Percentiles rank a stretch among this genome's conserved stretches.
These are phyloP conservation scores for Chaetomiaceae sp. DNA, from an alignment of 2,329 filamentous ascomycete species.

Conservation along the genomic window DNA sequence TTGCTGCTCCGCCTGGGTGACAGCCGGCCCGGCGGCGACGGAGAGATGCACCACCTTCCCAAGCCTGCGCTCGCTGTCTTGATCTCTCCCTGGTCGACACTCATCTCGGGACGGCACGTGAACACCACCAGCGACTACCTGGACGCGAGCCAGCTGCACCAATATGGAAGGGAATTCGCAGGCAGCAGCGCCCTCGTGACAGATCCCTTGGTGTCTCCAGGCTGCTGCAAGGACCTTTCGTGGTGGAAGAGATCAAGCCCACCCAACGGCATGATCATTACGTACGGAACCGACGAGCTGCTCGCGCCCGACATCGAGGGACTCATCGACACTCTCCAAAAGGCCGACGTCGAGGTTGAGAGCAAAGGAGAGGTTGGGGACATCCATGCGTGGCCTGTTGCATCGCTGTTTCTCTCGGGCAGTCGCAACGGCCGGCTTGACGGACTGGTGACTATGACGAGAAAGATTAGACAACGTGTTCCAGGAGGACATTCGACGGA, in stretches of 20 bases:
- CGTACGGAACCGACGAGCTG: slow-evolving; percentile 73
- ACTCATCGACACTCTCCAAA: slow-evolving; percentile 52
- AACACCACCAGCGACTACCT: slow-evolving; percentile 73
- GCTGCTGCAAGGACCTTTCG: slow-evolving; percentile 58
- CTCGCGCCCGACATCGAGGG: slow-evolving; percentile 65
- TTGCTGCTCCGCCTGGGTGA: slow-evolving; percentile 60
- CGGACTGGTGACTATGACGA: slow-evolving; percentile 31
- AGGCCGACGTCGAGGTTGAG: slow-evolving; percentile 49
- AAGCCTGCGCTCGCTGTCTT: slow-evolving; percentile 53
- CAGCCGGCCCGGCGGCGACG: not conserved
- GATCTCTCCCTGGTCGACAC: slow-evolving; percentile 76
- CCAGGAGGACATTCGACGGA: not conserved
- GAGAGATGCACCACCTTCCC: not conserved
- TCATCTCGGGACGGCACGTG: slow-evolving; percentile 62
- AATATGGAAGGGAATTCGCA: slow-evolving; percentile 66
- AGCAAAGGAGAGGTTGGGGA: slow-evolving; percentile 58
- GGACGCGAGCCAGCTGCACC: slow-evolving; percentile 58
- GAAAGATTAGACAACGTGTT: slow-evolving; percentile 33
- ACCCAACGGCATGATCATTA: slow-evolving; percentile 60
- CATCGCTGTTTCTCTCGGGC: slow-evolving; percentile 52
- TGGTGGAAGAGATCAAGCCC: slow-evolving; percentile 67
- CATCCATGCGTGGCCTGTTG: slow-evolving; percentile 81
- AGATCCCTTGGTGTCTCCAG: slow-evolving; percentile 63
- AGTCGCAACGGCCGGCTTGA: slow-evolving; percentile 40
- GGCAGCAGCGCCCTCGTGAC: slow-evolving; percentile 43